These are phyloP conservation scores for Agaricales sp. DNA, from an alignment of 1,284 basidiomycete species.

Conservation along the genomic window DNA sequence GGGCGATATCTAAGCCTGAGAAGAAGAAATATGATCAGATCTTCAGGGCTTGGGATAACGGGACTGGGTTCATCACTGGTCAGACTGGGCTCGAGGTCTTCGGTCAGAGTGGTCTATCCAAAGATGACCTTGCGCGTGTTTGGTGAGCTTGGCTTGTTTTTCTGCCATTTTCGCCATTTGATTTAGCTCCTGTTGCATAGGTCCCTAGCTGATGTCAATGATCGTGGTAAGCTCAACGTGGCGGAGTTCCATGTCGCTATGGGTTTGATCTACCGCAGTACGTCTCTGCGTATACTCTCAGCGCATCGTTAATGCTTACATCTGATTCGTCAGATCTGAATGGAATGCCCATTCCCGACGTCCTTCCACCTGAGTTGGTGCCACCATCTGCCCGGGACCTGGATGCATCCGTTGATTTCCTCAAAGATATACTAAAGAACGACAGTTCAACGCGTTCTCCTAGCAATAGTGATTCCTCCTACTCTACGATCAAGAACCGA, in stretches of 20 bases:
- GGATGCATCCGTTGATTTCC: constrained; percentile 83
- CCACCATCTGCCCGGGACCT: constrained; percentile 92
- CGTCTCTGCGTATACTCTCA: constrained; percentile 20
- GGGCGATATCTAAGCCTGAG: constrained; percentile 85
- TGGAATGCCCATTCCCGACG: constrained; percentile 84
- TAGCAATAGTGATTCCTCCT: constrained; percentile 28
- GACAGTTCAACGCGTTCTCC: constrained; percentile 63
- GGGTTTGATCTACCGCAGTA: constrained; percentile 94
- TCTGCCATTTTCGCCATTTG: constrained; percentile 1
- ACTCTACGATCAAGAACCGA: constrained; percentile 54
- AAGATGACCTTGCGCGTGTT: constrained; percentile 88
- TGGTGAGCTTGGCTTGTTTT: constrained; percentile 52
- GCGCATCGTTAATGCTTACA: constrained; percentile 2
- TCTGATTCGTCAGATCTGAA: constrained; percentile 56
- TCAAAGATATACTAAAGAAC: constrained; percentile 85
- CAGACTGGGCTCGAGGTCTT: constrained; percentile 89
- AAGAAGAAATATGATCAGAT: constrained; percentile 97
- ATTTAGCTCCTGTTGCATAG: constrained; percentile 31
- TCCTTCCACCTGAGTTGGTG: constrained; percentile 82
- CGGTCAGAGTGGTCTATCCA: constrained; percentile 84
- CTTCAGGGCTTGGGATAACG: constrained; percentile 92
- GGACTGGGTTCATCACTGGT: constrained; percentile 84
- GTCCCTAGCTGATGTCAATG: constrained; percentile 83
- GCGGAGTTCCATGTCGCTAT: constrained; percentile 99
- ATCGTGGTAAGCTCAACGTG: constrained; percentile 89